These are phyloP conservation scores for Lasiodiplodia gonubiensis DNA, from an alignment of 2,329 filamentous ascomycete genomes.

Conservation along the genomic window DNA sequence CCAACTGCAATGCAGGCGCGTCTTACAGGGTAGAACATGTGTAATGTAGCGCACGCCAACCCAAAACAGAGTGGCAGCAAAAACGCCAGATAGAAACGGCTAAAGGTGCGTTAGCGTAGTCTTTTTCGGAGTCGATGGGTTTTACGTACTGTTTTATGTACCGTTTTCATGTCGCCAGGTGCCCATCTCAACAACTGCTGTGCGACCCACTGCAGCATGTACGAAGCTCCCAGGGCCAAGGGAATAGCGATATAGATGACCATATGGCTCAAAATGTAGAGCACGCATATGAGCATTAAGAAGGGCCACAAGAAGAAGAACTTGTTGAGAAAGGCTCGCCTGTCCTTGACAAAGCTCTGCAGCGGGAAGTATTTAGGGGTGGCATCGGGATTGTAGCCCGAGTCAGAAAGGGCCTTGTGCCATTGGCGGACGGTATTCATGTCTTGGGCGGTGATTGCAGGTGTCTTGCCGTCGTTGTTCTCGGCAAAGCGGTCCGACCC, in stretches of 20 bases:
- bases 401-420: slow-evolving; percentile 81
- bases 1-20: background rate
- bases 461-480: slow-evolving; percentile 89
- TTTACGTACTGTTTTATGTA: slow-evolving; percentile 82
- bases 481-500: slow-evolving; percentile 91
- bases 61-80: slow-evolving; percentile 84
- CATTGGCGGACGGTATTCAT: slow-evolving; percentile 86
- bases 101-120: slow-evolving; percentile 41
- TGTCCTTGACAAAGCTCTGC: slow-evolving; percentile 75
- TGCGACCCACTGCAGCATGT: slow-evolving; percentile 76
- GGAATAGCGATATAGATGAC: slow-evolving; percentile 80
- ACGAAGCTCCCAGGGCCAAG: slow-evolving; percentile 68
- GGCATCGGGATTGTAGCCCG: slow-evolving; percentile 80
- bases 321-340: slow-evolving; percentile 76
- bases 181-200: slow-evolving; percentile 81
- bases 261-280: slow-evolving; percentile 75
- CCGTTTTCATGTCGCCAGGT: slow-evolving; percentile 83
- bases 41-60: slow-evolving; percentile 77
- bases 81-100: slow-evolving; percentile 94
- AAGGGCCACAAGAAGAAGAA: slow-evolving; percentile 94
- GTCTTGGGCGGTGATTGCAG: slow-evolving; percentile 81
- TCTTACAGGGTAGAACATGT: slow-evolving; percentile 72
- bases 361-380: slow-evolving; percentile 77
- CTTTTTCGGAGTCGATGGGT: background rate
- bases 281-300: slow-evolving; percentile 70